Base-by-base conservation (phyloP, 805 yeast species). In the Metschnikowia borealis region DNA sequence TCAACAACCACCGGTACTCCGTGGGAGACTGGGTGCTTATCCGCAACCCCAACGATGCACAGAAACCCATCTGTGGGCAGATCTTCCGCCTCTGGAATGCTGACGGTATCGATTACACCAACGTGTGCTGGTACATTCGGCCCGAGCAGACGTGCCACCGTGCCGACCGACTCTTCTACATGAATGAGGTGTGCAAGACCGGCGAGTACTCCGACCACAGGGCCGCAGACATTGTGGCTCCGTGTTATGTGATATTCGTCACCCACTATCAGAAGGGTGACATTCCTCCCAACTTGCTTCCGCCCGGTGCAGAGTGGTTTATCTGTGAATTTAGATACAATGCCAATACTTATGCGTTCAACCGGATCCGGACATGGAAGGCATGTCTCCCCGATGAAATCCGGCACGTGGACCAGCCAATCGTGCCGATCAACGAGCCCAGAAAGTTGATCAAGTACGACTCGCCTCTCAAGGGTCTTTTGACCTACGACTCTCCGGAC, bases 81-180 rank as follows among this genome's bases (percentile, higher is more conserved):
- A 81, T 94, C 29, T 94, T 92, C 72, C 80, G 96, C 61, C 80
- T 94, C 54, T 94, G 99, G 99, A 77, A 82, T n/a, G 95, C 90
- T 56, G 95, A 91, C 49, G 81, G 82, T 8, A 83, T 84, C 60
- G 80, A 85, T 53, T 91, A 91, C 83, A 80, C 91, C 63, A 92
- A 94, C 65, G 96, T 89, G 37, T 94, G 98, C 73, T 94, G 98
- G 99, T 94, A 92, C 69, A 86, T 89, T 62, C 82, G 98, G 59
- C 97, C 99, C 0, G 98, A 94, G 66, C 97, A 95, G 76, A 94
- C 99, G 0, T 96, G 94, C 41, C 99, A 94, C 68, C 80, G 95
- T 59, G 85, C 78, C 40, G 98, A 94, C 69, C 77, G 96, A 62
- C 70, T 90, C 49, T 94, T 94, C 66, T 89, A 87, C 70, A 89